A percentile compares a stretch with the other conserved stretches of the same genome.
phyloP scores from a whole-genome alignment of 345 rosid species.

The Trapa bicornis region DNA sequence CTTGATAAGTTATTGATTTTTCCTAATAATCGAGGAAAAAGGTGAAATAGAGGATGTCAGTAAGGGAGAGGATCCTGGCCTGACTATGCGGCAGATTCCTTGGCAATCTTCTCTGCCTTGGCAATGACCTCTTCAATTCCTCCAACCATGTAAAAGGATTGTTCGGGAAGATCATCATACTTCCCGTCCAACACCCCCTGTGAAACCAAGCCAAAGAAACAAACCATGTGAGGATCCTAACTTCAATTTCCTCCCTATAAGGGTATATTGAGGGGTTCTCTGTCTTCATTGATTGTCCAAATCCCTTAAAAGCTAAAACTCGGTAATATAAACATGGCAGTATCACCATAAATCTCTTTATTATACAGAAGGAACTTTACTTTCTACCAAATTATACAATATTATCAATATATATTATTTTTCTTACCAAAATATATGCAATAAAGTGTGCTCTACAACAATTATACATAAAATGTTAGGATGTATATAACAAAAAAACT shows the following conservation, averaged over 20 bases:
- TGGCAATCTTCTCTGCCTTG: constrained; percentile 74
- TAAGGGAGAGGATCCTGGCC: background rate
- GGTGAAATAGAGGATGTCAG: background rate
- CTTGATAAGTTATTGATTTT: background rate
- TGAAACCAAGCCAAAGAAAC: background rate
- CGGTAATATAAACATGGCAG: too few relatives aligned
- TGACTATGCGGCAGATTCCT: constrained; percentile 38
- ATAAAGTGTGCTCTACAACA: too few relatives aligned
- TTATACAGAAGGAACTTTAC: too few relatives aligned
- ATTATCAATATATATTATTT: too few relatives aligned
- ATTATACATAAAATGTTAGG: too few relatives aligned
- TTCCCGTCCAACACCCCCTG: constrained; percentile 85
- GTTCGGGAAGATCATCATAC: constrained; percentile 71
- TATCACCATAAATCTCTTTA: too few relatives aligned
- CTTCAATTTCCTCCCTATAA: background rate
- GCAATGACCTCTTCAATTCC: constrained; percentile 78
- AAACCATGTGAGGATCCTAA: background rate
- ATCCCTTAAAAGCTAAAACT: too few relatives aligned
- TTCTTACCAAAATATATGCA: too few relatives aligned
- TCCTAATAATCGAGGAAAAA: background rate
- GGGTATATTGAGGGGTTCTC: too few relatives aligned
- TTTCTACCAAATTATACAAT: too few relatives aligned
- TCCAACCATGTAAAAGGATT: constrained; percentile 80
- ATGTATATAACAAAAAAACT: too few relatives aligned
- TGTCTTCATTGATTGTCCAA: too few relatives aligned